Evolutionary conservation across 164 flowering plant species (phyloP), one percentile per base, ranked within the genome.

Genomic region (Kalanchoe fedtschenkoi): DNA sequence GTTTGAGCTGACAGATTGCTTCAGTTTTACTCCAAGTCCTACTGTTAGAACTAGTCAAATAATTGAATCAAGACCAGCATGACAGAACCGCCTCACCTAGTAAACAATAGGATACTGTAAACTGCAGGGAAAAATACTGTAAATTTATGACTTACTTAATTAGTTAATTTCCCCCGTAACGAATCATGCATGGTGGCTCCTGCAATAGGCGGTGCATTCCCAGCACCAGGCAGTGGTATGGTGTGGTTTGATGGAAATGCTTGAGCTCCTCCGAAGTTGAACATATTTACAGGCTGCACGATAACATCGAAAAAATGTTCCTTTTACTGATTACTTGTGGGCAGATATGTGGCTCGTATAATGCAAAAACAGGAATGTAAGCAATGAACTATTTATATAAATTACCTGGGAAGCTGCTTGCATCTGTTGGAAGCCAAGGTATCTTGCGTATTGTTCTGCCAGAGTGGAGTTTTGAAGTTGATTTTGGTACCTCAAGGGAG

Each of bases 361-460:
- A n/a, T n/a, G n/a, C n/a, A n/a, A n/a, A n/a, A n/a, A n/a, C n/a
- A n/a, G n/a, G n/a, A n/a, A n/a, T n/a, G n/a, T 51, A 19, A 51
- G 21, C 56, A 9, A 51, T 51, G 56, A 51, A 28, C 56, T 21
- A 19, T 6, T 51, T 4, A n/a, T 22, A 21, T 11, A 30, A 57
- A 0, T 58, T 14, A 58, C 61, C 61, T 58, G 61, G 10, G 61
- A 58, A 58, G 61, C 61, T 58, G 61, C 61, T 58, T 58, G 61
- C 24, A 58, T 58, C n/a, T 58, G 35, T n/a, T 58, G 61, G 61
- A 58, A 58, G 16, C 9, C 61, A 33, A 58, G 24, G 22, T 58
- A 58, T n/a, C 38, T 37, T 32, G 61, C 61, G 24, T 58, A 58
- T 19, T 58, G 61, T 34, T 58, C 61, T 5, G 61, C n/a, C 35